These are phyloP conservation scores for Saraca asoca DNA, from an alignment of 331 rosid genomes.

Conservation along the genomic window DNA sequence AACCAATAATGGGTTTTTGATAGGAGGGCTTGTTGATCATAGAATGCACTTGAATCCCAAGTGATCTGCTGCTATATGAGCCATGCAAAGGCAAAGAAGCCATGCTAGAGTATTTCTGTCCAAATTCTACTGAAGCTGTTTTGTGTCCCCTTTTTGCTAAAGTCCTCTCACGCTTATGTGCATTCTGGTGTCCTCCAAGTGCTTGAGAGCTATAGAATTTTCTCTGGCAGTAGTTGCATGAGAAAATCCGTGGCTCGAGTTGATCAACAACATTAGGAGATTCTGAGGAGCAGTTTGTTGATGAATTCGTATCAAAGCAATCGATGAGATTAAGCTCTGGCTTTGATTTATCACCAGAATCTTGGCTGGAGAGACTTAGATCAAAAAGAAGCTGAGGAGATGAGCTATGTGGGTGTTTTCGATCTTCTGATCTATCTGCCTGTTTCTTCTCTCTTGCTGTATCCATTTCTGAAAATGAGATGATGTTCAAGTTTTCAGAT, in stretches of 20 bases:
- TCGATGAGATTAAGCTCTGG: constrained; percentile 75
- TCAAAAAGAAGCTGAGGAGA: constrained; percentile 47
- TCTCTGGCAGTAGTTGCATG: constrained; percentile 89
- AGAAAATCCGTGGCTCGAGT: constrained; percentile 62
- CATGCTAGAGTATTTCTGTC: constrained; percentile 57
- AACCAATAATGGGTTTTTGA: constrained; percentile 34
- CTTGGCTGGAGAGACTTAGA: constrained; percentile 64
- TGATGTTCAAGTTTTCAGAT: constrained; percentile 47
- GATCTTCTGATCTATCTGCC: constrained; percentile 28
- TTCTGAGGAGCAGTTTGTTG: constrained; percentile 38
- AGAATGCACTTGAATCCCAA: constrained; percentile 71
- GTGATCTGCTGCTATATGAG: constrained; percentile 58
- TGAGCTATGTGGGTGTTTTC: constrained; percentile 35
- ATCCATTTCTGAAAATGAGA: constrained; percentile 45
- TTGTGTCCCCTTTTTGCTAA: constrained; percentile 59
- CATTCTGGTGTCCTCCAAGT: constrained; percentile 97
- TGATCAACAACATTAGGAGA: constrained; percentile 38
- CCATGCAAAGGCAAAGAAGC: constrained; percentile 94
- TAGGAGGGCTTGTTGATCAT: constrained; percentile 69
- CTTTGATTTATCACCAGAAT: constrained; percentile 48
- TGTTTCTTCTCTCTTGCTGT: constrained; percentile 18
- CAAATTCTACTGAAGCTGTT: constrained; percentile 38
- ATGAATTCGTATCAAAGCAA: constrained; percentile 49
- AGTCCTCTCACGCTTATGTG: constrained; percentile 83
- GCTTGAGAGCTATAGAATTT: constrained; percentile 90